These are phyloP conservation scores for Atractiella rhizophila DNA, from an alignment of 768 basidiomycete species.

Conservation along the genomic window DNA sequence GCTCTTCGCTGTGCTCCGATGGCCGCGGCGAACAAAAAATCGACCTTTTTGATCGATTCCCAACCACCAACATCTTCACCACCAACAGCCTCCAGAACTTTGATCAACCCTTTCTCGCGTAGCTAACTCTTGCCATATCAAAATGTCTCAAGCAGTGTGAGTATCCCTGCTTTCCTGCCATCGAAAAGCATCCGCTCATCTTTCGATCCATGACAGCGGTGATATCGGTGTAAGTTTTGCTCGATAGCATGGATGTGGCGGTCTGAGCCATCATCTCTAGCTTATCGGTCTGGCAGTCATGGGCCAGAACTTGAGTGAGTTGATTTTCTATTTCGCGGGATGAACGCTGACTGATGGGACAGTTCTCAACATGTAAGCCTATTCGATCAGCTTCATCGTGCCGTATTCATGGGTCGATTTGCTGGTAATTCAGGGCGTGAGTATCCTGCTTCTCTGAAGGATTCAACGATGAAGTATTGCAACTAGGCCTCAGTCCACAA, in stretches of 20 bases:
- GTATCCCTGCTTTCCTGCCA: conserved; percentile 22
- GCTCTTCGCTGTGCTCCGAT: too few species aligned
- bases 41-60: neutral
- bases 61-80: neutral
- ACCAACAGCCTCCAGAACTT: neutral
- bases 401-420: conserved; percentile 11
- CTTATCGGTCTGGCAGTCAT: conserved; percentile 2
- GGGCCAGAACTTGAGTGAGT: conserved; percentile 17
- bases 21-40: too few species aligned
- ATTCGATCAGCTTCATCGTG: neutral
- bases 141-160: conserved; percentile 30
- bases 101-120: neutral
- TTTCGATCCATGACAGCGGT: too few species aligned
- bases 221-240: too few species aligned
- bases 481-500: too few species aligned
- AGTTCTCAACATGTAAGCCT: conserved; percentile 1
- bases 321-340: neutral
- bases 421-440: conserved; percentile 33
- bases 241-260: too few species aligned
- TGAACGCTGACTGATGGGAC: neutral
- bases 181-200: neutral
- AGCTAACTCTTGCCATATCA: conserved; percentile 3
- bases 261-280: neutral
- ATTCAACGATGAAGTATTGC: too few species aligned
- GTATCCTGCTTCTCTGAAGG: conserved; percentile 93